Evolutionary conservation across 2,329 filamentous ascomycete genomes (phyloP), one percentile per base, ranked within the genome.

Genomic region (Ilyonectria mors-panacis): DNA sequence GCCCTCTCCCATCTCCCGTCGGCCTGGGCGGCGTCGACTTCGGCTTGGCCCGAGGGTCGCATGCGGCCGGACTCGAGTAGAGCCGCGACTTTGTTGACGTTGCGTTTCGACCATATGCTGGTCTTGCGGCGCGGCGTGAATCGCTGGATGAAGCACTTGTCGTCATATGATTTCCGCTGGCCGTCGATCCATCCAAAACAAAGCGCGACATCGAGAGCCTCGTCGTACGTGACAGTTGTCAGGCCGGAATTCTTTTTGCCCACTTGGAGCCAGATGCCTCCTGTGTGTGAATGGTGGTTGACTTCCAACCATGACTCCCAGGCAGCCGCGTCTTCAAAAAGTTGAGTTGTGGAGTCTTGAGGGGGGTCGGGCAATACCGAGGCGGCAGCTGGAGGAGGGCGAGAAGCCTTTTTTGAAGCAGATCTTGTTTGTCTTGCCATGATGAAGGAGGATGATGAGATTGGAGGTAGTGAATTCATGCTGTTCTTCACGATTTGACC

Each of bases 131-230:
- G 87, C 2, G 88, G 88, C 1, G 88, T 89, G 80, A 89, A 91
- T 9, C 87, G 84, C 70, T 88, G 86, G 1, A 86, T 74, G 75
- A 87, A 90, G 70, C 82, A 84, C 3, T 78, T 71, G 0, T 81
- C 81, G 68, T 89, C 84, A 53, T 81, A 75, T 3, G 78, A 64
- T 19, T 79, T 79, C 2, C 82, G 82, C 72, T 88, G 87, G 0
- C 88, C 87, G 74, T 91, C 88, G 63, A 91, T 91, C 88, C 89
- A 91, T 47, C 89, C 89, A 72, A 86, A 87, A 75, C 88, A 90
- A 7, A 91, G 81, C 1, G 88, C 88, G 37, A 82, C 78, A 73
- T 90, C 85, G 19, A 91, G 81, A 1, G 88, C 88, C 73, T 89
- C 78, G 66, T 73, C 82, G 74, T 85, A 84, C 17, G 82, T 83